phyloP scores from a whole-genome alignment of 306 rosid species.

The Dalbergia oliveri region DNA sequence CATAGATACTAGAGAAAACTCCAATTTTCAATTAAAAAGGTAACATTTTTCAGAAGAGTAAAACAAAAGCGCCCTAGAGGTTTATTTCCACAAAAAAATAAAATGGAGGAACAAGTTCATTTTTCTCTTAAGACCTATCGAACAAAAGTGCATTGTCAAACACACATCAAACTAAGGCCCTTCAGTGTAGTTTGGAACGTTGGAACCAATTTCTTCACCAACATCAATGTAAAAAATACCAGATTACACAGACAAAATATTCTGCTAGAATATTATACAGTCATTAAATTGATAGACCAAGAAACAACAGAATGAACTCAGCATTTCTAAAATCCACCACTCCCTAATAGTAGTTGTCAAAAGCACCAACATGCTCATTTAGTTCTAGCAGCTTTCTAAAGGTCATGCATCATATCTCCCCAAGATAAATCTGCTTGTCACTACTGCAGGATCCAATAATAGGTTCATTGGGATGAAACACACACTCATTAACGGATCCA shows the following conservation, averaged over 20 bases:
- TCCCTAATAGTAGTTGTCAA: slow-evolving; percentile 14
- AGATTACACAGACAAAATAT: slow-evolving; percentile 33
- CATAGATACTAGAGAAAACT: too few relatives aligned
- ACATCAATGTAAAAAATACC: slow-evolving; percentile 35
- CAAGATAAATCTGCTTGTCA: slow-evolving; percentile 89
- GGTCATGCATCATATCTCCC: slow-evolving; percentile 70
- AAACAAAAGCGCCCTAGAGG: too few relatives aligned
- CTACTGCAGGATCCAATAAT: slow-evolving; percentile 87
- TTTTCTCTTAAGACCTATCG: too few relatives aligned
- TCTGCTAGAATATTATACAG: slow-evolving; percentile 39
- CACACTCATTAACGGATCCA: slow-evolving; percentile 86
- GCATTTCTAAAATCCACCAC: slow-evolving; percentile 31
- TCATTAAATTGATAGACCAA: slow-evolving; percentile 34
- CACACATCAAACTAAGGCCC: slow-evolving; percentile 15
- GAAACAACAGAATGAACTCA: slow-evolving; percentile 30
- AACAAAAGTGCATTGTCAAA: not conserved
- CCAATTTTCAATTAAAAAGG: too few relatives aligned
- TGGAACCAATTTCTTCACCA: slow-evolving; percentile 1
- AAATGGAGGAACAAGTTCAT: too few relatives aligned
- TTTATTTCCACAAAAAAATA: not conserved
- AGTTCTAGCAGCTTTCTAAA: slow-evolving; percentile 31
- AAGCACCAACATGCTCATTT: slow-evolving; percentile 35
- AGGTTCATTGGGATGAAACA: slow-evolving; percentile 84
- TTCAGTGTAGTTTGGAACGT: not conserved
- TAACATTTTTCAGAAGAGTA: too few relatives aligned